These are phyloP conservation scores for Claviceps fusiformis DNA, from an alignment of 2,329 filamentous ascomycete species.

Conservation along the genomic window DNA sequence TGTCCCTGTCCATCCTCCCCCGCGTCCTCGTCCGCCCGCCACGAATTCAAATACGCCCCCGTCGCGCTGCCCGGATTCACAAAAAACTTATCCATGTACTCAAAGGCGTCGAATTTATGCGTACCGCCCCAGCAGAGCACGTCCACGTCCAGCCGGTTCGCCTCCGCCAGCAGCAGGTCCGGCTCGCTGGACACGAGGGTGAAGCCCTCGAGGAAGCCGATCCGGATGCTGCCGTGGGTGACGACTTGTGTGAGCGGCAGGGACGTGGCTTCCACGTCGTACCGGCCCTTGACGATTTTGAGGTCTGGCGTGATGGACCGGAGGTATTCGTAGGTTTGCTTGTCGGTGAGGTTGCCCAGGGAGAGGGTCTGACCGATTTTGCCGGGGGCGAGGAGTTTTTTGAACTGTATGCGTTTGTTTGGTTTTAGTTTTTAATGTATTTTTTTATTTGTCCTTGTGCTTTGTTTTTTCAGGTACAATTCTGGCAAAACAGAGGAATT, in stretches of 20 bases:
- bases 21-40: slow-evolving; percentile 47
- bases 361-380: slow-evolving; percentile 75
- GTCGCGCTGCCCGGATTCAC: slow-evolving; percentile 56
- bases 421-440: neutral
- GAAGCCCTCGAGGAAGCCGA: slow-evolving; percentile 57
- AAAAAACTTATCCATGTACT: slow-evolving; percentile 64
- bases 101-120: slow-evolving; percentile 55
- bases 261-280: slow-evolving; percentile 52
- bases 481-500: neutral
- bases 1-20: neutral
- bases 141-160: slow-evolving; percentile 54
- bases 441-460: neutral
- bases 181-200: slow-evolving; percentile 54
- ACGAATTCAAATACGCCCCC: slow-evolving; percentile 46
- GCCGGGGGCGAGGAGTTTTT: slow-evolving; percentile 69
- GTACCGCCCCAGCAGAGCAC: slow-evolving; percentile 57
- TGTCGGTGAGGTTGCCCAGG: slow-evolving; percentile 68
- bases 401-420: slow-evolving; percentile 44
- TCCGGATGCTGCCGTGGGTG: slow-evolving; percentile 49
- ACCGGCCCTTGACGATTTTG: slow-evolving; percentile 55
- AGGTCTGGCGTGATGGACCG: slow-evolving; percentile 60
- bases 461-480: neutral
- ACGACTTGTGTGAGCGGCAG: slow-evolving; percentile 53
- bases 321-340: slow-evolving; percentile 68
- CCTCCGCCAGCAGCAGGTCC: slow-evolving; percentile 52